phyloP scores from a whole-genome alignment of 2,329 filamentous ascomycete genomes.

The Chalaropsis ovoidea region DNA sequence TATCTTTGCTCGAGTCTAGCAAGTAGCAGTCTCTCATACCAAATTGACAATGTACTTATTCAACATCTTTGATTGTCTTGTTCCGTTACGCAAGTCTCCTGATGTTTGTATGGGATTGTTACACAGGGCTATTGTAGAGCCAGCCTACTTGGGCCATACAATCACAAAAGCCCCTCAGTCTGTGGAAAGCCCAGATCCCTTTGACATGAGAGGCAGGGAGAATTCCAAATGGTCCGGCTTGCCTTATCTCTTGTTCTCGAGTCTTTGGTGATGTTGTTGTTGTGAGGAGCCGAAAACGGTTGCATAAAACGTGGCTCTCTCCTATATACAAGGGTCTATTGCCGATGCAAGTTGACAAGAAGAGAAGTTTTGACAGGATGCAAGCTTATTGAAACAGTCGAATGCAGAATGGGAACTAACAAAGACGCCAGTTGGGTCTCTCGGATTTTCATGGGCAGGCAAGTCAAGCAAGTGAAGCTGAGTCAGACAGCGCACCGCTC shows the following conservation, averaged over 20 bases:
- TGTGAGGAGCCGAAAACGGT: neutral
- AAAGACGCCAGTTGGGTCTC: neutral
- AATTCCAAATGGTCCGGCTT: neutral
- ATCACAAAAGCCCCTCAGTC: too few species aligned
- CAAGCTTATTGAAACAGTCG: neutral
- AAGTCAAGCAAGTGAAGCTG: neutral
- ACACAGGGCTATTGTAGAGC: neutral
- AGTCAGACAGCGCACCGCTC: neutral
- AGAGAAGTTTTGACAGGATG: constrained; percentile 1
- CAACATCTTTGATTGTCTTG: neutral
- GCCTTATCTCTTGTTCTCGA: neutral
- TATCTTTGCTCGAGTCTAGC: too few species aligned
- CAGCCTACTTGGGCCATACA: neutral
- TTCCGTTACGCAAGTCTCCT: neutral
- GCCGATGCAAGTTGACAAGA: constrained; percentile 1
- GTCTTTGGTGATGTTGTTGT: neutral
- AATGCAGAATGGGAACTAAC: neutral
- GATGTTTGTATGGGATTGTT: neutral
- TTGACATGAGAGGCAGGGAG: too few species aligned
- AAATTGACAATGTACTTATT: neutral
- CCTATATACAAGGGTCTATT: neutral
- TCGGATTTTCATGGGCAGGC: neutral
- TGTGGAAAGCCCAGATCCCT: too few species aligned
- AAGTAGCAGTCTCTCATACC: too few species aligned
- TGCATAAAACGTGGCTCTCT: constrained; percentile 3